Base-by-base conservation (phyloP, 371 early-diverging fungal species). In the Syncephalastrum contaminatum region DNA sequence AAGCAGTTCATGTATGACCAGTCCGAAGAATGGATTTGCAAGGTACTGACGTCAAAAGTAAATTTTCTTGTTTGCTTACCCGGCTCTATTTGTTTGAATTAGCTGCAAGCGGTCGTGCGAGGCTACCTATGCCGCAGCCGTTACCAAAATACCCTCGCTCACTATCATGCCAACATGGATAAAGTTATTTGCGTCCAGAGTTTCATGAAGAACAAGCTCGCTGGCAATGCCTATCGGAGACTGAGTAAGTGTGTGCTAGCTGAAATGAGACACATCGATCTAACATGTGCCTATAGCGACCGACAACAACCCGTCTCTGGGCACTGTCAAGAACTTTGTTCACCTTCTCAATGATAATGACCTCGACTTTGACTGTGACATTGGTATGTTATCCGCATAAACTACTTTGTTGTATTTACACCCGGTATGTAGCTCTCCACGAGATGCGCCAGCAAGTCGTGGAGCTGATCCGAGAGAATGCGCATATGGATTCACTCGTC, bases 341-440 rank as follows among this genome's bases (percentile, higher is more conserved):
- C 91, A 96, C 51, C 71, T 97, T 25, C 72, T 98, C 42, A 94
- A 95, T 57, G 94, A 96, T 65, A 89, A 86, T 20, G 93, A 93
- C 56, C 81, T 88, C 50, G 98, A 98, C 61, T 92, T 94, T 65
- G 93, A 96, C 60, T 88, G 94, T 57, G 98, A 98, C 69, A 65
- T 89, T 20, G 82, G 64, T 59, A 64, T 43, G 43, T 3, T 43
- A 42, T 14, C 4, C 1, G 13, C 47, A 25, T 22, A 3, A 3
- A 10, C 4, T 2, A 39, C 18, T 7, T 52, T 52, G 4, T 0
- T 5, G 39, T 25, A 4, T 44, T 12, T 24, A 51, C 16, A 13
- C 27, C 45, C 36, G 47, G 54, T 36, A n/a, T 64, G 14, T 82
- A 72, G 93, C 88, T 36, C 75, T 97, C 39, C 97, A 99, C 65